A percentile compares a stretch with the other conserved stretches of the same genome.
These are phyloP conservation scores for Monosporascus sp. DNA, from an alignment of 2,329 filamentous ascomycete species.

Conservation along the genomic window DNA sequence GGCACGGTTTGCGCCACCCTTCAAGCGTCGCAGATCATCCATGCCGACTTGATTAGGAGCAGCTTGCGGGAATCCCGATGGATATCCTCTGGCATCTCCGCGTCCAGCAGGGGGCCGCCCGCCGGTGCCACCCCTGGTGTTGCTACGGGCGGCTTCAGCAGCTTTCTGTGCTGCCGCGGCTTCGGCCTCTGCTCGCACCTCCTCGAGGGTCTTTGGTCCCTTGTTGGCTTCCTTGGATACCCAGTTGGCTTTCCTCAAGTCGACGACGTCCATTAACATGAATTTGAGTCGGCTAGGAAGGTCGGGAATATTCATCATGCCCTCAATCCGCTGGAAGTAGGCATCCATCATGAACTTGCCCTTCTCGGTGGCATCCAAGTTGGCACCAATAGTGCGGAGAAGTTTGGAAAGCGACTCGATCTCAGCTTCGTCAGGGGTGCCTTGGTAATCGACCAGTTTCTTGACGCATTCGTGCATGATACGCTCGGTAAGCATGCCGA, in stretches of 20 bases:
- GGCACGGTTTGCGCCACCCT: slow-evolving; percentile 53
- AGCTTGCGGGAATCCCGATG: slow-evolving; percentile 63
- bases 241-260: slow-evolving; percentile 76
- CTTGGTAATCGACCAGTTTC: slow-evolving; percentile 93
- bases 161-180: slow-evolving; percentile 76
- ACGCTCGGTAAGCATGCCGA: slow-evolving; percentile 95
- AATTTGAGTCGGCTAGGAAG: slow-evolving; percentile 86
- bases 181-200: slow-evolving; percentile 79
- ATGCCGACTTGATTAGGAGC: slow-evolving; percentile 83
- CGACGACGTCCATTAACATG: slow-evolving; percentile 93
- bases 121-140: slow-evolving; percentile 61
- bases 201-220: slow-evolving; percentile 92
- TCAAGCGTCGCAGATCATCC: slow-evolving; percentile 85
- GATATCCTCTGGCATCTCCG: slow-evolving; percentile 83
- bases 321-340: slow-evolving; percentile 86
- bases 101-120: slow-evolving; percentile 72
- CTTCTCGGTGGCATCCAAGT: slow-evolving; percentile 79
- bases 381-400: slow-evolving; percentile 82
- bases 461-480: slow-evolving; percentile 99
- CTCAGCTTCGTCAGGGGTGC: slow-evolving; percentile 88
- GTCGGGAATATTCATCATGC: slow-evolving; percentile 72
- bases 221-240: slow-evolving; percentile 84
- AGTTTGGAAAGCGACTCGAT: slow-evolving; percentile 94
- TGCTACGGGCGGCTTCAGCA: slow-evolving; percentile 60
- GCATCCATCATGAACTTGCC: slow-evolving; percentile 82